Evolutionary conservation across 352 stramenopile species (phyloP).

Genomic region (Pythium vanterpoolii): DNA sequence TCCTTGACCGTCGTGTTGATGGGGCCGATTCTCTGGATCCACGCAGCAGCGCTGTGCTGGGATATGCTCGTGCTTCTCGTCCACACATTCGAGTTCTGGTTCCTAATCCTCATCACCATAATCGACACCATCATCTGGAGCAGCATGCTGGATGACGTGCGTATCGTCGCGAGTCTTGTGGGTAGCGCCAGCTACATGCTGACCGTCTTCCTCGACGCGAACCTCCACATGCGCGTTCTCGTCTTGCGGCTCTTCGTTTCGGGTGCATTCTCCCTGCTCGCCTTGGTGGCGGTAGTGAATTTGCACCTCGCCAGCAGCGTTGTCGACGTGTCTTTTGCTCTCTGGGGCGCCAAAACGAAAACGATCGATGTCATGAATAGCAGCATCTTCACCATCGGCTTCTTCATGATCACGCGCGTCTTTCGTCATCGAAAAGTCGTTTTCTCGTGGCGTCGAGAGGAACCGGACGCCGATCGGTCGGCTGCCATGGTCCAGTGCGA

Average conservation of each 20-base stretch:
- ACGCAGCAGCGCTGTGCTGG: slow-evolving; percentile 8
- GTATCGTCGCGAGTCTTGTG: background rate
- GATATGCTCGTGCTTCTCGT: slow-evolving; percentile 4
- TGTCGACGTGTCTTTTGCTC: background rate
- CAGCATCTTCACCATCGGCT: slow-evolving; percentile 3
- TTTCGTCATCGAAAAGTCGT: slow-evolving; percentile 3
- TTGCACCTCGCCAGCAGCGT: slow-evolving; percentile 1
- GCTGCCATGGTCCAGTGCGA: slow-evolving; percentile 6
- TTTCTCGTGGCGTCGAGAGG: background rate
- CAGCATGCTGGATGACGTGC: slow-evolving; percentile 6
- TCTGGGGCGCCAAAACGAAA: background rate
- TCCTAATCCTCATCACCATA: slow-evolving; percentile 12
- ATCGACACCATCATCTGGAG: background rate
- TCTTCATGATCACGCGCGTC: slow-evolving; percentile 16
- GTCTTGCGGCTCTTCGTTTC: slow-evolving; percentile 13
- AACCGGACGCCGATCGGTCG: background rate
- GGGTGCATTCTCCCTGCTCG: background rate
- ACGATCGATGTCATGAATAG: slow-evolving; percentile 3
- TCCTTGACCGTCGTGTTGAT: background rate
- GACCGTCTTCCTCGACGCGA: slow-evolving; percentile 19
- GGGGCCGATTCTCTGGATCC: background rate
- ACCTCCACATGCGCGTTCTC: slow-evolving; percentile 12
- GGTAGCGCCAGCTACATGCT: background rate
- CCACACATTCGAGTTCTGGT: slow-evolving; percentile 20
- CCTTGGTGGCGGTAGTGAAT: background rate